Evolutionary conservation across 169 alveolate genomes (phyloP).

Genomic region (Cyclospora cayetanensis): DNA sequence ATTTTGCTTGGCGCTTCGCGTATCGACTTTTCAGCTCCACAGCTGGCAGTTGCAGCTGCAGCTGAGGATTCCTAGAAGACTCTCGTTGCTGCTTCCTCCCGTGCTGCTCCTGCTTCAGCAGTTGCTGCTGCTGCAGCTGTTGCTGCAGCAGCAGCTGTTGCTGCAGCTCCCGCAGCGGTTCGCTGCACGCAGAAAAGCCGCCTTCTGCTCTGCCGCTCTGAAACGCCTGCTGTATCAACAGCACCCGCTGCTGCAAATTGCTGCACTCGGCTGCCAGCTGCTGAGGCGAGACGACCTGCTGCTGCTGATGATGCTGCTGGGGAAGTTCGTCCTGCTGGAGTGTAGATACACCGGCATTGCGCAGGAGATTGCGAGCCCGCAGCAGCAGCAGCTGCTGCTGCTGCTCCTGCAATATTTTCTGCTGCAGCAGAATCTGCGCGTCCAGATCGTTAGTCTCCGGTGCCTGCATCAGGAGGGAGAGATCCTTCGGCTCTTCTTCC

Average conservation of each 20-base stretch:
- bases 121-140: constrained; percentile 35
- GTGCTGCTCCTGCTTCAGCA: background rate
- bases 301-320: background rate
- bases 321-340: background rate
- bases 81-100: background rate
- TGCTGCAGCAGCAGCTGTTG: constrained; percentile 4
- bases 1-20: background rate
- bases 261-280: background rate
- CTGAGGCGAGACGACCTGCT: no score
- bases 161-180: constrained; percentile 39
- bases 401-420: constrained; percentile 28
- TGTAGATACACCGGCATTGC: background rate
- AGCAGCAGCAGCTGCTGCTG: constrained; percentile 55
- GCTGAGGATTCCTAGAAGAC: background rate
- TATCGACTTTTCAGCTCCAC: background rate
- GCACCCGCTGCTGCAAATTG: constrained; percentile 24
- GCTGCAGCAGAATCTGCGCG: constrained; percentile 31
- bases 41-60: constrained; percentile 44
- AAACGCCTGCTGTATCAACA: constrained; percentile 39
- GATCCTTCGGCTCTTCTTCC: background rate
- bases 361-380: background rate
- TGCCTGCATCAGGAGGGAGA: no score
- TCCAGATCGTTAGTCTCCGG: constrained; percentile 29
- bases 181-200: background rate
- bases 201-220: constrained; percentile 18